phyloP scores from a whole-genome alignment of 1,284 basidiomycete species.

The Gomphus sp. region DNA sequence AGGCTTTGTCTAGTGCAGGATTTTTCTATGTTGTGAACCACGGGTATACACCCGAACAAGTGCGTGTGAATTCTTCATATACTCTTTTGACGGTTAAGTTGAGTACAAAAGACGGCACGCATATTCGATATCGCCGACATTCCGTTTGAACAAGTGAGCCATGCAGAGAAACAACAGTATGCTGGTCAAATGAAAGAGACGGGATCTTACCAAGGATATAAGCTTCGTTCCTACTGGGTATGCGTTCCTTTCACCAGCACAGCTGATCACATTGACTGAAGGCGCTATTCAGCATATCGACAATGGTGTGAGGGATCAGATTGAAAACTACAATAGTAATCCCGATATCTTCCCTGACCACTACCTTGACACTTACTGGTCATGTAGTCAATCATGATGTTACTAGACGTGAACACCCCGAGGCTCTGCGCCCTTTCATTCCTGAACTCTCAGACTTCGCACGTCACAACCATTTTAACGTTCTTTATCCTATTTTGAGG shows the following conservation, averaged over 20 bases:
- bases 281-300: constrained; percentile 24
- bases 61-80: constrained; percentile 12
- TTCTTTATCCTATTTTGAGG: constrained; percentile 9
- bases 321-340: constrained; percentile 26
- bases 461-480: constrained; percentile 22
- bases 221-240: constrained; percentile 16
- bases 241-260: background rate
- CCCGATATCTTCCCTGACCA: background rate
- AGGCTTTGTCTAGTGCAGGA: constrained; percentile 25
- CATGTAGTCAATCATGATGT: constrained; percentile 18
- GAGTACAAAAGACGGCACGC: background rate
- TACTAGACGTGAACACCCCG: constrained; percentile 22
- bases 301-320: constrained; percentile 27
- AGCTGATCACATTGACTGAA: background rate
- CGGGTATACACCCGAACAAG: constrained; percentile 22
- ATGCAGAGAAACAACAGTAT: constrained; percentile 26
- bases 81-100: constrained; percentile 17
- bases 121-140: constrained; percentile 26
- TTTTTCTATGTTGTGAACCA: constrained; percentile 32
- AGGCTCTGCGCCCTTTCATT: constrained; percentile 27
- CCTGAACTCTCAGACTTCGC: constrained; percentile 31
- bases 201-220: constrained; percentile 32
- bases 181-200: constrained; percentile 26
- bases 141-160: constrained; percentile 26
- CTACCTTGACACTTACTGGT: background rate